Percentiles rank a stretch among this genome's conserved stretches.
Evolutionary conservation across 2,329 filamentous ascomycete species (phyloP).

Genomic region (Sporothrix humicola): DNA sequence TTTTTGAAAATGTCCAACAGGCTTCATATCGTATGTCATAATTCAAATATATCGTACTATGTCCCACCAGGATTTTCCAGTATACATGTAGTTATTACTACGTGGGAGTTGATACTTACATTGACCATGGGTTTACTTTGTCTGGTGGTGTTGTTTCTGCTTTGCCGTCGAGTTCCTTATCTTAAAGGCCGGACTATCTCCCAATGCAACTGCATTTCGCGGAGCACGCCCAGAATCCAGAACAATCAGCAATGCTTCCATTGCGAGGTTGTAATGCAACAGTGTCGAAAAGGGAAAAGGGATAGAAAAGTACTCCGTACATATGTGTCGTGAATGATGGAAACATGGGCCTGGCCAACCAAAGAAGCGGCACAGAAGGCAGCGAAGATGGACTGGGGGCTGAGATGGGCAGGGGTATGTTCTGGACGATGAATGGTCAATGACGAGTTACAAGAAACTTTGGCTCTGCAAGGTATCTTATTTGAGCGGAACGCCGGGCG

Average conservation of each 20-base stretch:
- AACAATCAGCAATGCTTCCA: slow-evolving; percentile 16
- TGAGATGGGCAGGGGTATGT: slow-evolving; percentile 12
- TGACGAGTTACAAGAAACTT: slow-evolving; percentile 2
- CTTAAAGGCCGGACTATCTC: neutral
- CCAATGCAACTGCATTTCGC: neutral
- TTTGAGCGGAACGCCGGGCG: slow-evolving; percentile 1
- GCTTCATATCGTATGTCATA: neutral
- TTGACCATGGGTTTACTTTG: neutral
- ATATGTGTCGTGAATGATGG: neutral
- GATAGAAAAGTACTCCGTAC: too few relatives aligned
- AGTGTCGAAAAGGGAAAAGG: neutral
- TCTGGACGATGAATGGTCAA: slow-evolving; percentile 2
- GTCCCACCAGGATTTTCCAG: neutral
- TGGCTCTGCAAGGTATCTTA: neutral
- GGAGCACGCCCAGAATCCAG: slow-evolving; percentile 14
- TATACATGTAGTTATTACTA: neutral
- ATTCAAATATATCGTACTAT: slow-evolving; percentile 4
- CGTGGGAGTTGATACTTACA: neutral
- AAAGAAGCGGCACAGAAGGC: slow-evolving; percentile 16
- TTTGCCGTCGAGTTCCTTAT: neutral
- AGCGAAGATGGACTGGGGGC: neutral
- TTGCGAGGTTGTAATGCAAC: neutral
- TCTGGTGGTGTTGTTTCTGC: slow-evolving; percentile 15
- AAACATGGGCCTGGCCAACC: neutral
- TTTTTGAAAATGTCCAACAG: neutral